Percentiles rank a stretch among this genome's conserved stretches.
phyloP scores from a whole-genome alignment of 495 filamentous ascomycete species.

The Penicillium fimorum region DNA sequence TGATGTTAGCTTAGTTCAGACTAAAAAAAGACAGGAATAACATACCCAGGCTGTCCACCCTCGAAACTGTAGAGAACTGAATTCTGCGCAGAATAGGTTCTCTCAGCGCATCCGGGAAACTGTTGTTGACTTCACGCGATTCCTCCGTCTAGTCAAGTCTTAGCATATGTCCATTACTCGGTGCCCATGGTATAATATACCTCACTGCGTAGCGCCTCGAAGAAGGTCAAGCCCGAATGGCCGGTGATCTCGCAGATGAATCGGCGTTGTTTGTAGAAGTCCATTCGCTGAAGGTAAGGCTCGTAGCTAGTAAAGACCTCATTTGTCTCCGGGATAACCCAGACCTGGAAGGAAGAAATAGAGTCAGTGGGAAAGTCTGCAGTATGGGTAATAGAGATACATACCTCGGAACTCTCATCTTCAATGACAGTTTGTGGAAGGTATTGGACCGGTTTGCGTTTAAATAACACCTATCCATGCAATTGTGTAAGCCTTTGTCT shows the following conservation, averaged over 20 bases:
- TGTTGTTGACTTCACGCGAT: conserved; percentile 82
- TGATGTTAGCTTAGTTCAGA: conserved; percentile 22
- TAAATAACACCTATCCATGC: conserved; percentile 75
- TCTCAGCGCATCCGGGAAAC: conserved; percentile 88
- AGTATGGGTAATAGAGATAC: conserved; percentile 15
- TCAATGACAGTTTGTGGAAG: conserved; percentile 68
- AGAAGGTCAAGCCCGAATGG: conserved; percentile 89
- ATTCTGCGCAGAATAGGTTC: conserved; percentile 86
- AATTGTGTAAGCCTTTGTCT: conserved; percentile 21
- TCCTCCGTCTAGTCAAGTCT: conserved; percentile 63
- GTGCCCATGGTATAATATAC: conserved; percentile 50
- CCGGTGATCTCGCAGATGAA: conserved; percentile 97
- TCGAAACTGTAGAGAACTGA: conserved; percentile 86
- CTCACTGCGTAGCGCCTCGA: conserved; percentile 90
- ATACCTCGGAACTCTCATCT: conserved; percentile 78
- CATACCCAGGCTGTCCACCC: conserved; percentile 86
- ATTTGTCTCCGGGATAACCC: conserved; percentile 83
- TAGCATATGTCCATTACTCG: conserved; percentile 2
- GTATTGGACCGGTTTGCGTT: conserved; percentile 91
- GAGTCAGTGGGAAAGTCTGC: conserved; percentile 9
- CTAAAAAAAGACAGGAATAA: conserved; percentile 3
- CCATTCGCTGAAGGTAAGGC: conserved; percentile 78
- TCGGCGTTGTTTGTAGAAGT: conserved; percentile 89
- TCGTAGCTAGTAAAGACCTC: conserved; percentile 92
- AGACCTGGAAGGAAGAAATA: conserved; percentile 60